Base-by-base conservation (phyloP, 331 rosid species). In the Pyracantha coccinea region DNA sequence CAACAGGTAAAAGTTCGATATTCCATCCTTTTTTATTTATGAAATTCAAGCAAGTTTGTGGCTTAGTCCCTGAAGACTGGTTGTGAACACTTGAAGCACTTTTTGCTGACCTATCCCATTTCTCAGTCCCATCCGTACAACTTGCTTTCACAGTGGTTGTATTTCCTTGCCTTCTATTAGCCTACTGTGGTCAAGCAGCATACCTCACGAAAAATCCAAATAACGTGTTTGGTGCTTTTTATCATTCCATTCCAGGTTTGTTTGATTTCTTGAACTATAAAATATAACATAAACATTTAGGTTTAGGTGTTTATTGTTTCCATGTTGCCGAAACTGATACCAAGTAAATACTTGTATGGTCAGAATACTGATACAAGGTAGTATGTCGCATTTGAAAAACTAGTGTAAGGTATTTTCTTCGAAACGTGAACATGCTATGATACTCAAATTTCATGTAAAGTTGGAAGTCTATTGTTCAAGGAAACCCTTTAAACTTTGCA, bases 131-230 rank as follows among this genome's bases (percentile, higher is more conserved):
- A 23, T 73, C 38, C 79, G 3, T 33, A 17, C 79, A 80, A 70
- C 54, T 77, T 67, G 70, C 83, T 11, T 79, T 78, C 35, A 72
- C 82, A 0, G 68, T 35, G 27, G 65, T 68, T 62, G 83, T 79
- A 17, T 79, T 57, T 47, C 83, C 83, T 8, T 72, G 77, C 25
- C 83, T 79, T 32, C 58, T 74, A 5, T 31, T 79, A 66, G 75
- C 83, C 1, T 68, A 79, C 53, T 28, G 45, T 32, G 83, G 79
- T 23, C 83, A 79, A 68, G 79, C 83, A 47, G 83, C 83, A 27
- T 74, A 67, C 74, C 76, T 79, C 12, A 23, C 13, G 6, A 32
- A 27, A 67, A 55, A 73, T 68, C 15, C 74, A 17, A 13, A 47
- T 14, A 11, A 29, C 15, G 47, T 47, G 29, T 4, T 25, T 1